Base-by-base conservation (phyloP, 345 rosid genomes). In the Pelargonium nanum region DNA sequence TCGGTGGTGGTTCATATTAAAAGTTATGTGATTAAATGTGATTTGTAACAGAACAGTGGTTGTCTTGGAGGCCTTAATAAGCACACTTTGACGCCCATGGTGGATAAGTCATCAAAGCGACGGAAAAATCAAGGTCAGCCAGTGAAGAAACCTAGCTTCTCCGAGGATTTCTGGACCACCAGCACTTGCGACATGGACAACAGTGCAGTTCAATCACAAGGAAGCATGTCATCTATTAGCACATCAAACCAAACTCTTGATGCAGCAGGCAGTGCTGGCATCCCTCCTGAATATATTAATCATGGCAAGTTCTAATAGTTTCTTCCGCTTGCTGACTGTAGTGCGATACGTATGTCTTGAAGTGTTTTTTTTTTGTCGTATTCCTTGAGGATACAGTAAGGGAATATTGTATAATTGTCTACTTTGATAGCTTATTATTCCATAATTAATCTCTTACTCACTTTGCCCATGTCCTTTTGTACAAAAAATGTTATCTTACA, bases 1-100 rank as follows among this genome's bases (percentile, higher is more conserved):
- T 40, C 9, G 17, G 48, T 10, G 48, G 15, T 12, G 13, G 0
- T 7, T 40, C 48, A 40, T 40, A 40, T 15, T 9, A 6, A 40
- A 40, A 40, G 48, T 40, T 40, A 40, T 40, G 48, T 40, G 48
- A 40, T 12, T 7, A 22, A 24, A 45, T 72, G 60, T 54, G 63
- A 67, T 84, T 84, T 82, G 94, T 70, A 80, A 86, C 94, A 86
- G 90, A 80, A 76, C 94, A 87, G 93, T 80, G 80, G 86, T 76
- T 85, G 92, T 68, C 75, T 85, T 75, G 92, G 82, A 75, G 78
- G 87, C 80, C 80, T 63, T 71, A 62, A 69, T 63, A 75, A 73
- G 69, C 67, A 77, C 55, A 61, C 53, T 50, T 24, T 73, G 51
- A 73, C 53, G 55, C 65, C 55, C 44, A 62, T 72, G 40, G 75